Evolutionary conservation across 2,329 filamentous ascomycete species (phyloP).

Genomic region (Fonsecaea pugnacius): DNA sequence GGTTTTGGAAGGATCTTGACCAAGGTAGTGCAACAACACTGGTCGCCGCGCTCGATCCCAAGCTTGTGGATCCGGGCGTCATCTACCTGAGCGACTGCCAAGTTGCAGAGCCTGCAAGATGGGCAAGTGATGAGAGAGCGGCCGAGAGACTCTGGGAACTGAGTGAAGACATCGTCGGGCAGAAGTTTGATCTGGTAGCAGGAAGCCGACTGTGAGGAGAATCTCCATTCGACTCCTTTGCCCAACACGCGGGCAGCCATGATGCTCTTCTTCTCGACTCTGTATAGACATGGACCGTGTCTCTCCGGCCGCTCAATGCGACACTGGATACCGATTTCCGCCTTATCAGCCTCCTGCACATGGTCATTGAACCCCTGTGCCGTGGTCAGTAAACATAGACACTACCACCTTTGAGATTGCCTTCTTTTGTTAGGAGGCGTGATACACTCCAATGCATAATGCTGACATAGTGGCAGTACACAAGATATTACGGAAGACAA

Average conservation of each 20-base stretch:
- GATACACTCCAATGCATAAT: neutral
- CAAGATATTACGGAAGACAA: neutral
- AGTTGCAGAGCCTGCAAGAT: slow-evolving; percentile 38
- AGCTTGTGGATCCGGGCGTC: slow-evolving; percentile 36
- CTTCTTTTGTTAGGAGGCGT: neutral
- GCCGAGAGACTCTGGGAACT: slow-evolving; percentile 30
- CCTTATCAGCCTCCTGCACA: neutral
- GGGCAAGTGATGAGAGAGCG: slow-evolving; percentile 37
- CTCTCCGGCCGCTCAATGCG: neutral
- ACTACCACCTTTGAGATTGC: neutral
- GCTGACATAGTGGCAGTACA: neutral
- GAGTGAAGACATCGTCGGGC: slow-evolving; percentile 40
- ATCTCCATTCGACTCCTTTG: no score
- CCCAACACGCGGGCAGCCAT: neutral
- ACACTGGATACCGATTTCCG: neutral
- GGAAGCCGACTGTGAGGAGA: slow-evolving; percentile 5
- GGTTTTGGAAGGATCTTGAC: slow-evolving; percentile 35
- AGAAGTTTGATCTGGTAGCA: slow-evolving; percentile 41
- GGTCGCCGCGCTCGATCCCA: slow-evolving; percentile 52
- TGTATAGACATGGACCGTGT: neutral
- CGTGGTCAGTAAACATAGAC: neutral
- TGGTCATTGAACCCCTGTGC: neutral
- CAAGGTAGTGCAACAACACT: slow-evolving; percentile 45
- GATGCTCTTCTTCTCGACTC: neutral
- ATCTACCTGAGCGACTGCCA: slow-evolving; percentile 47